Evolutionary conservation across 306 rosid genomes (phyloP).

Genomic region (Datisca glomerata): DNA sequence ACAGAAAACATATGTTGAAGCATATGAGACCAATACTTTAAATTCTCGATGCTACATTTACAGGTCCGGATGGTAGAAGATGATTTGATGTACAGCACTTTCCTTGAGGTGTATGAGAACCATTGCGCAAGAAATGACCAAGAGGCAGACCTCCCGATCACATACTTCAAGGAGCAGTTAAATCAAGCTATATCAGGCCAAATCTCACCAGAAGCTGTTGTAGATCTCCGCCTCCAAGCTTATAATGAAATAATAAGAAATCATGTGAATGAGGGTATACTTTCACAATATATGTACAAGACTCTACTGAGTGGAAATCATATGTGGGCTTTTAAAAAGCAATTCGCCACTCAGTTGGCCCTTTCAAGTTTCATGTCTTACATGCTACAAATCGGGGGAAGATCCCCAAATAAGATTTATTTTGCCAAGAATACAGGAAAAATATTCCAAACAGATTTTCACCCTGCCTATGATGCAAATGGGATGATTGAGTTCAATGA

Average conservation of each 20-base stretch:
- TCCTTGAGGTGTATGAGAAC: conserved; percentile 98
- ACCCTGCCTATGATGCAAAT: conserved; percentile 89
- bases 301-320: conserved; percentile 79
- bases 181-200: conserved; percentile 94
- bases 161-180: conserved; percentile 90
- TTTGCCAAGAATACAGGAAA: conserved; percentile 98
- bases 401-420: conserved; percentile 95
- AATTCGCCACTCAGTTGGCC: conserved; percentile 96
- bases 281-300: conserved; percentile 98
- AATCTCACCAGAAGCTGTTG: conserved; percentile 78
- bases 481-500: conserved; percentile 90
- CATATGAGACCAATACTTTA: too few relatives aligned
- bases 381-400: conserved; percentile 97
- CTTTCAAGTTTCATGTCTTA: conserved; percentile 90
- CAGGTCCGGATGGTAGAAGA: conserved; percentile 99
- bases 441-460: conserved; percentile 95
- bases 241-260: conserved; percentile 64
- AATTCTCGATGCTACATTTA: conserved; percentile 9
- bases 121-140: conserved; percentile 93
- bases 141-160: conserved; percentile 94
- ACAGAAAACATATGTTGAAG: too few relatives aligned
- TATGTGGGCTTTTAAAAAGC: conserved; percentile 98
- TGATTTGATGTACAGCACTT: conserved; percentile 96
- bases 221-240: conserved; percentile 89
- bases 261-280: conserved; percentile 72